Base-by-base conservation (phyloP, 2,329 filamentous ascomycete species). In the Stagonosporopsis vannaccii region DNA sequence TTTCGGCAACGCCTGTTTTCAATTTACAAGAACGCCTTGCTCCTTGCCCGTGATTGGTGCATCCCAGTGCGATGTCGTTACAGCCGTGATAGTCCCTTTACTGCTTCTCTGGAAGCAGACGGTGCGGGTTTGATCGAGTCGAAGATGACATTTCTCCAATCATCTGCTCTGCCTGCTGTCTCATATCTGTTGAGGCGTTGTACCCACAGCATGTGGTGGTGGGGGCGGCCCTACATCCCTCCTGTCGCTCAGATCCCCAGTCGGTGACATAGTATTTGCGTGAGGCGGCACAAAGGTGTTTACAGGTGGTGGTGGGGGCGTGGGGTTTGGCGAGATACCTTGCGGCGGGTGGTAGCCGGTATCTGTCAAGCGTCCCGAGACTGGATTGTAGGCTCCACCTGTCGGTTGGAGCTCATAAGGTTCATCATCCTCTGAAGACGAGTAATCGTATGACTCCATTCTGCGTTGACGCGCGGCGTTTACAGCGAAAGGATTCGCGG, bases 371-470 rank as follows among this genome's bases (percentile, higher is more conserved):
- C 59, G 64, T 4, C 72, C 72, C 7, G 63, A 59, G 8, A 76
- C 70, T 17, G 71, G 73, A 36, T 76, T 73, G 50, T 75, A 75
- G 5, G 59, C 60, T 32, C 56, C 62, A 12, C 61, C 60, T 15
- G 62, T 66, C 45, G 63, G 68, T 55, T 75, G 73, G 19, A 77
- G 63, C 59, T 77, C 75, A 39, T 72, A 75, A 36, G 67, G 66
- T 13, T 72, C 70, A 2, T 76, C 75, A 20, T 77, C 75, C 50
- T 77, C 75, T 1, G 75, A 77, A 6, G 74, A 76, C 1, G 74
- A 76, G 37, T 74, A 75, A 30, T 71, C 70, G 41, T 77, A 77
- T 6, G 62, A 72, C 23, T 76, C 74, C 52, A 69, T 67, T 23
- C 63, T 68, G 22, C 66, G 66, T 50, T 67, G 63, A n/a, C 62